phyloP scores from a whole-genome alignment of 2,329 filamentous ascomycete species.

The Colletotrichum orchidophilum region DNA sequence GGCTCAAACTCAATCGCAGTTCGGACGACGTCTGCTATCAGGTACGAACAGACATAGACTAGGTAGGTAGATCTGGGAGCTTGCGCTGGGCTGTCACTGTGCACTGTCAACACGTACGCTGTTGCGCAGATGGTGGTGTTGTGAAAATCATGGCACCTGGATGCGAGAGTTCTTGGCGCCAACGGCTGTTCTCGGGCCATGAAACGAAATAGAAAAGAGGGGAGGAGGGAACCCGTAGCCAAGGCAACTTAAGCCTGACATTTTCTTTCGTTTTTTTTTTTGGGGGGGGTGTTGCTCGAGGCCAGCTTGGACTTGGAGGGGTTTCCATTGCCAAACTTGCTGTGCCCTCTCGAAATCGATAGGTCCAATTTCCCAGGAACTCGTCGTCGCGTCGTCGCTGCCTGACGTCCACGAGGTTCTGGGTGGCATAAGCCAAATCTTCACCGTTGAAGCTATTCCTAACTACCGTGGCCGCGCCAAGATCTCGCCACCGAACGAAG shows the following conservation, averaged over 20 bases:
- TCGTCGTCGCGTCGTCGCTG: background rate
- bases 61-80: background rate
- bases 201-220: background rate
- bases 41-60: background rate
- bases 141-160: background rate
- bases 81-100: background rate
- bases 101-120: background rate
- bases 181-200: no score
- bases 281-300: no score
- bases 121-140: background rate
- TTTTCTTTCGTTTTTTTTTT: no score
- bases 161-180: background rate
- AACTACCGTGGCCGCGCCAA: background rate
- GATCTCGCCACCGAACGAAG: background rate
- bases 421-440: no score
- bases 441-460: background rate
- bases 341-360: background rate
- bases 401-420: background rate
- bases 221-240: background rate
- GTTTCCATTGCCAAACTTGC: background rate
- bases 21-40: constrained; percentile 3
- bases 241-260: background rate
- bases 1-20: background rate
- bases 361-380: background rate
- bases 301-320: no score